Base-by-base conservation (phyloP, 768 basidiomycete species). In the Coprinopsis cinerea region DNA sequence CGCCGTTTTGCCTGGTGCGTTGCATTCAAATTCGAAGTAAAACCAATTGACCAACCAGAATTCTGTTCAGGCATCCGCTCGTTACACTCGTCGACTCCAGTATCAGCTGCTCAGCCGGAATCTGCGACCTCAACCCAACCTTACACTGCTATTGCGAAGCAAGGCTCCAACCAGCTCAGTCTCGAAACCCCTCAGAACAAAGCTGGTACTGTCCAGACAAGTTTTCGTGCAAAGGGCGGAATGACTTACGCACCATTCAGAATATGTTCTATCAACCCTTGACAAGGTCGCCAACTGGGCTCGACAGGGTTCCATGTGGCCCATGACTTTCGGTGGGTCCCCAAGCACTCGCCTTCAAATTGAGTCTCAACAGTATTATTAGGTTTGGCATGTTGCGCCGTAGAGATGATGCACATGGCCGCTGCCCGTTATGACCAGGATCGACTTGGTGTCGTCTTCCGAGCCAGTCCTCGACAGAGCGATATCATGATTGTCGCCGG, bases 321-420 rank as follows among this genome's bases (percentile, higher is more conserved):
- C 96, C 9, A 97, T 98, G 94, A 97, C 94, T 44, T 94, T 89
- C 66, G 92, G 87, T 73, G 48, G 44, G 66, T 56, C 24, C 40
- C 18, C 14, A 39, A 48, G 10, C 47, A 45, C 35, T 52, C 26
- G 11, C 44, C 49, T 25, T 17, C 27, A 27, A 20, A 23, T 20
- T 15, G 27, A 22, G 2, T 30, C 26, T 25, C 23, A 52, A 15
- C 26, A 27, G 51, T 48, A 51, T 26, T 54, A 35, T 15, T 36
- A 88, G 92, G 95, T 71, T 81, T 99, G 45, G 96, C 96, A 3
- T 99, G 96, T 67, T 99, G 96, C 67, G 96, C 96, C 20, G 96
- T 99, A 26, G 96, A 99, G 73, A 91, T 92, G 88, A 97, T 96
- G 94, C 96, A 99, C 74, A 95, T 98, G 93, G 96, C 96, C 44